phyloP scores from a whole-genome alignment of 768 basidiomycete species.

The Kwoniella bestiolae region DNA sequence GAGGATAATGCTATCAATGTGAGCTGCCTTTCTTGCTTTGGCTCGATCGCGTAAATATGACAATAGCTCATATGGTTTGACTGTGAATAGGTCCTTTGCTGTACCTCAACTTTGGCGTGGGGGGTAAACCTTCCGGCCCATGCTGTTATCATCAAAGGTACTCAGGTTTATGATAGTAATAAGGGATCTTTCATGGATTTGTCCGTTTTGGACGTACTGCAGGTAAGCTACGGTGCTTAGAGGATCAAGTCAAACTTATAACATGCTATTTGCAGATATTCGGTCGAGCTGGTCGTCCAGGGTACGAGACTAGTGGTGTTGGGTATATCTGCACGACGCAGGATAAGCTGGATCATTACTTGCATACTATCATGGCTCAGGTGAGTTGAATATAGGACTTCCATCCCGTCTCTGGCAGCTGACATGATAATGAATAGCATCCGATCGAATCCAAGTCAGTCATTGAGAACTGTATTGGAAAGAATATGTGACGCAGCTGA shows the following conservation, averaged over 20 bases:
- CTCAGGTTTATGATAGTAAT: constrained; percentile 89
- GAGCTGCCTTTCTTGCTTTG: constrained; percentile 6
- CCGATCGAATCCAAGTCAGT: constrained; percentile 94
- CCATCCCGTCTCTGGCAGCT: too few relatives aligned
- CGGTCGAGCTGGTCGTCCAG: constrained; percentile 80
- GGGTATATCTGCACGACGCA: constrained; percentile 95
- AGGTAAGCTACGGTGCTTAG: constrained; percentile 35
- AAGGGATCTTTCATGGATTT: constrained; percentile 90
- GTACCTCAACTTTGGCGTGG: constrained; percentile 98
- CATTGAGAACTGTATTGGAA: not conserved
- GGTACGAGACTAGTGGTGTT: constrained; percentile 80
- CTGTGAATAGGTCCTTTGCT: constrained; percentile 78
- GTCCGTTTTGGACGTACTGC: constrained; percentile 90
- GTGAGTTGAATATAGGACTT: too few relatives aligned
- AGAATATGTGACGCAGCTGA: not conserved
- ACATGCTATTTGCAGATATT: constrained; percentile 68
- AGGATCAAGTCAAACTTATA: not conserved
- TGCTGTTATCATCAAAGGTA: constrained; percentile 97
- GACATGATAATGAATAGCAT: too few relatives aligned
- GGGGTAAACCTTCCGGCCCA: constrained; percentile 98
- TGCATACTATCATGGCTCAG: constrained; percentile 84
- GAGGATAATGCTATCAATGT: constrained; percentile 90
- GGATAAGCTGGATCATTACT: constrained; percentile 89
- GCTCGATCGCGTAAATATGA: too few relatives aligned
- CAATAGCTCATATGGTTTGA: not conserved